Conservation (phyloP, 306 rosid genomes). For the Cucurbita pepo region DNA sequence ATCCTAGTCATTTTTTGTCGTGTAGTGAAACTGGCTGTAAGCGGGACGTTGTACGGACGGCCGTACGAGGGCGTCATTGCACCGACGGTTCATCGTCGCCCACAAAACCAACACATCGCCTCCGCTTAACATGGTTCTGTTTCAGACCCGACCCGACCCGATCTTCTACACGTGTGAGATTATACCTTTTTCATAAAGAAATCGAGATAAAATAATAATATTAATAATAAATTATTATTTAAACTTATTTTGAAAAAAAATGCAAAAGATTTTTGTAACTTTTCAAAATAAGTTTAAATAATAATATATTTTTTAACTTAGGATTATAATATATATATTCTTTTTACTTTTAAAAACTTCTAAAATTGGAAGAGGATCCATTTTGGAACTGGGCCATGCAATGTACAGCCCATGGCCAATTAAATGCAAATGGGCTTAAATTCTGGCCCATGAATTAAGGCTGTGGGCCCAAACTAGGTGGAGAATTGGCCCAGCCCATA, state of each 20-base stretch:
- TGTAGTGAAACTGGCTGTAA: background rate
- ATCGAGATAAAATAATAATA: no score
- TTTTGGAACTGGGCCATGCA: background rate
- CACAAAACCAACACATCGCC: background rate
- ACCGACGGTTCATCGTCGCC: slow-evolving; percentile 1
- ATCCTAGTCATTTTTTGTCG: background rate
- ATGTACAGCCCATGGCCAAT: background rate
- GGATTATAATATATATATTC: no score
- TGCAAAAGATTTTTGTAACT: no score
- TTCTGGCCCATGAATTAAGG: background rate
- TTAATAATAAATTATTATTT: no score
- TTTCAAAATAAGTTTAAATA: no score
- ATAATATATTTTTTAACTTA: no score
- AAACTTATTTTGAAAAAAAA: no score
- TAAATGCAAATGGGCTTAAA: background rate
- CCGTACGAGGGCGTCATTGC: background rate
- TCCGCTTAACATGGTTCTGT: background rate
- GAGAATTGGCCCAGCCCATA: background rate
- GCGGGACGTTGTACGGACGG: background rate
- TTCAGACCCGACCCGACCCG: background rate
- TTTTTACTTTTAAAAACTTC: background rate
- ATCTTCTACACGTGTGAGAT: background rate
- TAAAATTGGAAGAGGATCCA: background rate
- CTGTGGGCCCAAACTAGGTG: background rate
- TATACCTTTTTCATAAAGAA: no score